Conservation (phyloP, 2,329 filamentous ascomycete species). For the Xylariaceae sp. region DNA sequence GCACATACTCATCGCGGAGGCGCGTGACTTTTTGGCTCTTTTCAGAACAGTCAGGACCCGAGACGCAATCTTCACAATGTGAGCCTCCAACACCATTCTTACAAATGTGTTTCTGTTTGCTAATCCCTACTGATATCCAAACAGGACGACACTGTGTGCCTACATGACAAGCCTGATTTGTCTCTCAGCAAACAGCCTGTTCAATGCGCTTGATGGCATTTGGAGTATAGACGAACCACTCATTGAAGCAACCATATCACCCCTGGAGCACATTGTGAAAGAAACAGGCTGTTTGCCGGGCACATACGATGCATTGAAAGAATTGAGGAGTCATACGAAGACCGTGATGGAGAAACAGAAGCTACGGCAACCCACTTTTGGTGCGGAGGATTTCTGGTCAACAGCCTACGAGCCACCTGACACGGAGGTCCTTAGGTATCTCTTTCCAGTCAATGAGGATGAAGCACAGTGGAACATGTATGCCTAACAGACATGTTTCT, state of each 20-base stretch:
- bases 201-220: conserved; percentile 1
- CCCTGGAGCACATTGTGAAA: conserved; percentile 6
- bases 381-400: neutral
- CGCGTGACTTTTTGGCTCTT: conserved; percentile 34
- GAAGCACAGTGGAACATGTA: neutral
- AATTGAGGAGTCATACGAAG: conserved; percentile 2
- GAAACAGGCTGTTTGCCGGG: conserved; percentile 1
- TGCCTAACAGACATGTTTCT: no score
- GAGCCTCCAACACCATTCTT: neutral
- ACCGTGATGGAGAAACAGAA: neutral
- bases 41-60: conserved; percentile 21
- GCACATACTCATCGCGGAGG: conserved; percentile 33
- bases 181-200: conserved; percentile 14
- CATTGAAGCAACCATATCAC: neutral
- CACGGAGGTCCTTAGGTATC: conserved; percentile 1
- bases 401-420: neutral
- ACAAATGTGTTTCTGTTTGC: neutral
- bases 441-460: neutral
- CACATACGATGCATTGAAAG: conserved; percentile 1
- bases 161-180: conserved; percentile 14
- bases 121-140: neutral
- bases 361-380: neutral
- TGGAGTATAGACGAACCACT: neutral
- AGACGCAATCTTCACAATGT: conserved; percentile 16
- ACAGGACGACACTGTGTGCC: conserved; percentile 18